Percentiles rank a stretch among this genome's conserved stretches.
These are phyloP conservation scores for Russula lepida DNA, from an alignment of 768 basidiomycete genomes.

Conservation along the genomic window DNA sequence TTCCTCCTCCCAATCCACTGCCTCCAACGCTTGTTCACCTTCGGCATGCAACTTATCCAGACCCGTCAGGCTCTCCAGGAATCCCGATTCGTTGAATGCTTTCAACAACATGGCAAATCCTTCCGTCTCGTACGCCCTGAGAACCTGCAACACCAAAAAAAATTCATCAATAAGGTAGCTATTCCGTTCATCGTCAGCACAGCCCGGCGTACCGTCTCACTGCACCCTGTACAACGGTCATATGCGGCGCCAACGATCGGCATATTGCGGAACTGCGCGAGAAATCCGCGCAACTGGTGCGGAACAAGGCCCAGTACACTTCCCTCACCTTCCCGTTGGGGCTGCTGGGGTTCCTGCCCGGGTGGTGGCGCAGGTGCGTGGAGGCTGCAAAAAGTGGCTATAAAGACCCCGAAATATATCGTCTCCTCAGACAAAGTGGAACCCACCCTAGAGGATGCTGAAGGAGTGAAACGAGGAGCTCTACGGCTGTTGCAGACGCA, in stretches of 20 bases:
- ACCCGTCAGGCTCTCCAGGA: constrained; percentile 46
- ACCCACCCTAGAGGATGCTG: constrained; percentile 82
- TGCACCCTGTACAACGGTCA: constrained; percentile 85
- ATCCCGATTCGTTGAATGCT: constrained; percentile 86
- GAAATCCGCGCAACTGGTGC: constrained; percentile 87
- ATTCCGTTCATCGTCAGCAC: not conserved
- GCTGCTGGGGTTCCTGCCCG: constrained; percentile 24
- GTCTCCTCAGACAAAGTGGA: not conserved
- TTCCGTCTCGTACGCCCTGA: constrained; percentile 71
- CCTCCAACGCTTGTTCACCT: constrained; percentile 42
- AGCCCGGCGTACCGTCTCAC: constrained; percentile 50
- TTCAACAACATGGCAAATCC: constrained; percentile 73
- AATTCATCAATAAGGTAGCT: not conserved
- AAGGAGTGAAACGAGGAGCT: constrained; percentile 78
- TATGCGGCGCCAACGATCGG: constrained; percentile 83
- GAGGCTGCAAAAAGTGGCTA: constrained; percentile 29
- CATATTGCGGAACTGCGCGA: constrained; percentile 79
- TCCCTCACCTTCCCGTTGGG: constrained; percentile 20
- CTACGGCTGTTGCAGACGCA: constrained; percentile 86
- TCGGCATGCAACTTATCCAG: constrained; percentile 47
- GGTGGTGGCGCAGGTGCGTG: constrained; percentile 67
- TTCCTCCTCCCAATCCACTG: constrained; percentile 42
- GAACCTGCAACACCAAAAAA: constrained; percentile 40
- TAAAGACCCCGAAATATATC: not conserved
- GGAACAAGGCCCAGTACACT: constrained; percentile 82